Percentiles rank a stretch among this genome's conserved stretches.
phyloP scores from a whole-genome alignment of 2,329 filamentous ascomycete species.

The Penicillium polonicum region DNA sequence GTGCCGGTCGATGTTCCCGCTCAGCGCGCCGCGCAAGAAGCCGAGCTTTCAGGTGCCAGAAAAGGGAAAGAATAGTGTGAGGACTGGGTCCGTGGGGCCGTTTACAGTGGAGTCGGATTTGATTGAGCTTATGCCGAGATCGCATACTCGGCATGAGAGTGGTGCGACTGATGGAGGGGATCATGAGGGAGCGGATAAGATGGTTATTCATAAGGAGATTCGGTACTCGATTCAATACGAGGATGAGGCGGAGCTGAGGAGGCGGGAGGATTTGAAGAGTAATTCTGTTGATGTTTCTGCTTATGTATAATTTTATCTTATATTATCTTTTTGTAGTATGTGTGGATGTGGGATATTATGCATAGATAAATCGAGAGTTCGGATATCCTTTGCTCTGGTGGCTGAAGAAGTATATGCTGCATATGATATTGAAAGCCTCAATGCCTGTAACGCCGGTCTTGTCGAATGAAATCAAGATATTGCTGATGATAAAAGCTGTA shows the following conservation, averaged over 20 bases:
- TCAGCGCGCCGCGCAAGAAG: conserved; percentile 1
- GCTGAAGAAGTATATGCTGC: neutral
- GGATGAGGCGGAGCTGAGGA: conserved; percentile 18
- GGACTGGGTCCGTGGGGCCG: neutral
- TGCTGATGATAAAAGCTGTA: neutral
- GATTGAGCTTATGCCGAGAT: conserved; percentile 20
- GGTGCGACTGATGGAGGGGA: conserved; percentile 16
- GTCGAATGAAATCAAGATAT: neutral
- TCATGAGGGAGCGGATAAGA: conserved; percentile 18
- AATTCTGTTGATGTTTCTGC: conserved; percentile 15
- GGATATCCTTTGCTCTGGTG: neutral
- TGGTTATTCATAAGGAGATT: conserved; percentile 39
- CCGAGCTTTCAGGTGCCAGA: neutral
- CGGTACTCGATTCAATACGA: conserved; percentile 33
- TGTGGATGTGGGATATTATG: neutral
- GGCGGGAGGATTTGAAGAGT: conserved; percentile 6
- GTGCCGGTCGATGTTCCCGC: conserved; percentile 17
- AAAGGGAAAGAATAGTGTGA: conserved; percentile 4
- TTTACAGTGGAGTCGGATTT: conserved; percentile 10
- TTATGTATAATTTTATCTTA: conserved; percentile 15
- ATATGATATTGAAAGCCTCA: neutral
- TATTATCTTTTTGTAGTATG: neutral
- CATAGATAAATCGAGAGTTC: neutral
- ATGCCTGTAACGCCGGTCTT: conserved; percentile 3
- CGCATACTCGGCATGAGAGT: conserved; percentile 7